These are phyloP conservation scores for Fusarium staphyleae DNA, from an alignment of 2,329 filamentous ascomycete genomes.

Conservation along the genomic window DNA sequence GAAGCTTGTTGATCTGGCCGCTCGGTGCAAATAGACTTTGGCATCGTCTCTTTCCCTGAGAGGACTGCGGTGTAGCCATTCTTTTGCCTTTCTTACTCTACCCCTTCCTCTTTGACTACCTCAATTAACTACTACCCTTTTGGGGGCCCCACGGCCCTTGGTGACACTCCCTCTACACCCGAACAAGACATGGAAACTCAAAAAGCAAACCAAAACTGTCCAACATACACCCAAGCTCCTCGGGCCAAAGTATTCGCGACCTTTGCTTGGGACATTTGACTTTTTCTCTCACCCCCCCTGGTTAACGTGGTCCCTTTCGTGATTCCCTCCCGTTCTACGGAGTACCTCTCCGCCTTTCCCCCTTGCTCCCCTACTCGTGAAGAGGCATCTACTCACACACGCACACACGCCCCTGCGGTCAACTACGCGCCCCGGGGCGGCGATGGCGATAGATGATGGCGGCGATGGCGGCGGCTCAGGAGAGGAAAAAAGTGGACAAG, in stretches of 20 bases:
- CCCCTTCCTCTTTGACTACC: slow-evolving; percentile 21
- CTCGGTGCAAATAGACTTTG: slow-evolving; percentile 40
- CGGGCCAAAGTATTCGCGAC: slow-evolving; percentile 16
- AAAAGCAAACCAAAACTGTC: slow-evolving; percentile 29
- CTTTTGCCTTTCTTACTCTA: slow-evolving; percentile 18
- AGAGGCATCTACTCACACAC: slow-evolving; percentile 9
- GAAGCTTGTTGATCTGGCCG: slow-evolving; percentile 28
- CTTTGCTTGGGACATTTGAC: slow-evolving; percentile 14
- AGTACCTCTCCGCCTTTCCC: slow-evolving; percentile 8
- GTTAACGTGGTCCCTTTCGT: slow-evolving; percentile 18
- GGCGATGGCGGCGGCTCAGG: slow-evolving; percentile 13
- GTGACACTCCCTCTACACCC: slow-evolving; percentile 24
- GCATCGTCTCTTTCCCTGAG: slow-evolving; percentile 26
- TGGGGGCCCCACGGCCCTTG: slow-evolving; percentile 17
- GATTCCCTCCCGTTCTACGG: slow-evolving; percentile 3
- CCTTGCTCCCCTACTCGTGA: slow-evolving; percentile 1
- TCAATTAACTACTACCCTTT: slow-evolving; percentile 22
- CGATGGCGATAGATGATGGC: slow-evolving; percentile 25
- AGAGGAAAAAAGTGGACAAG: slow-evolving; percentile 16
- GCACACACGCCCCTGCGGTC: slow-evolving; percentile 17
- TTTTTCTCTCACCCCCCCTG: slow-evolving; percentile 17
- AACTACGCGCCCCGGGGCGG: slow-evolving; percentile 17
- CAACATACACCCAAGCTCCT: slow-evolving; percentile 20
- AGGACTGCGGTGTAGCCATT: slow-evolving; percentile 21
- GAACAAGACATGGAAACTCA: slow-evolving; percentile 27